These are phyloP conservation scores for Xerocomus minutiporus DNA, from an alignment of 1,284 basidiomycete genomes.

Conservation along the genomic window DNA sequence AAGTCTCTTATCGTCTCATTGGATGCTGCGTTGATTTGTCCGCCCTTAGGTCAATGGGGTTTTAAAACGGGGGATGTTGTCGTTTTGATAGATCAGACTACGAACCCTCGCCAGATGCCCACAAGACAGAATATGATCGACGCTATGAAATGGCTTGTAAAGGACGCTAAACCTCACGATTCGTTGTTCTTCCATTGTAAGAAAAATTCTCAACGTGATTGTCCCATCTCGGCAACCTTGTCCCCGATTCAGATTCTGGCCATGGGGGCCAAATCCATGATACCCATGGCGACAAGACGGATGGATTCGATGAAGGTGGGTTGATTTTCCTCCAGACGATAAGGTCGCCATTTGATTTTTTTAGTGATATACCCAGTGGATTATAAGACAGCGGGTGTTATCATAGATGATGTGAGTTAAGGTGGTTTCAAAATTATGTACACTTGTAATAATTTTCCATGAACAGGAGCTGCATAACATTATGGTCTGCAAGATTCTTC, in stretches of 20 bases:
- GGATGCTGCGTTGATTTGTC: not conserved
- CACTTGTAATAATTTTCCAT: not conserved
- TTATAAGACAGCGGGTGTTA: constrained; percentile 61
- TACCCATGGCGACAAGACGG: constrained; percentile 60
- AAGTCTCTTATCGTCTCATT: constrained; percentile 24
- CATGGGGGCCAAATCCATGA: constrained; percentile 81
- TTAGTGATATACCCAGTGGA: constrained; percentile 73
- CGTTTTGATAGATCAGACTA: constrained; percentile 71
- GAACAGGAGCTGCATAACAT: constrained; percentile 54
- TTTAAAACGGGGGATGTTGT: constrained; percentile 74
- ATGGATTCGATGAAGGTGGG: constrained; percentile 68
- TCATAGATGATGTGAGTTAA: constrained; percentile 70
- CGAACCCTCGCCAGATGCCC: constrained; percentile 58
- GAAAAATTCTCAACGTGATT: constrained; percentile 16
- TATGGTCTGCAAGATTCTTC: constrained; percentile 42
- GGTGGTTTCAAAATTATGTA: not conserved
- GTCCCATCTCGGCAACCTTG: not conserved
- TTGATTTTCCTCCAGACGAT: not conserved
- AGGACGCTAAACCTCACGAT: constrained; percentile 69
- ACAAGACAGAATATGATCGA: constrained; percentile 77
- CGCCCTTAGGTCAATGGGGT: constrained; percentile 49
- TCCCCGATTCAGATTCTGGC: constrained; percentile 55
- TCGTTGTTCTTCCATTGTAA: constrained; percentile 85
- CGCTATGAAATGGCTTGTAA: constrained; percentile 86
- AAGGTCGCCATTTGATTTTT: not conserved